Percentiles rank a stretch among this genome's conserved stretches.
phyloP scores from a whole-genome alignment of 164 flowering plant species.

The Taxillus chinensis region DNA sequence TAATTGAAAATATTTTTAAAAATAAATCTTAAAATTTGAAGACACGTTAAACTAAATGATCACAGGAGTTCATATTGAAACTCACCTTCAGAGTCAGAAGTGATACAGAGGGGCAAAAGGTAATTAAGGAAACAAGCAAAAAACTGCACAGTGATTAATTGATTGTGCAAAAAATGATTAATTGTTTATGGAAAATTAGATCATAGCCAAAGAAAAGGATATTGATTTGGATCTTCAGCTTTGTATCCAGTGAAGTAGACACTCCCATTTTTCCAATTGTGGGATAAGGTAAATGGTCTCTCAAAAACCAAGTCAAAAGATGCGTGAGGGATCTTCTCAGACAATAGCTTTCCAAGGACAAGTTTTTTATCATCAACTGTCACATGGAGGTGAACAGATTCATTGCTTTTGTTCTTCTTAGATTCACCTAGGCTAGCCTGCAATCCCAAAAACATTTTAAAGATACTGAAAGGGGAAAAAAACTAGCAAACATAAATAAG shows the following conservation, averaged over 20 bases:
- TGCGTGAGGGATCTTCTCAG: conserved; percentile 33
- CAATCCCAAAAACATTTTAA: neutral
- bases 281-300: conserved; percentile 37
- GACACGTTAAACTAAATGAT: too few species aligned
- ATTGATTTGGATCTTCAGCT: conserved; percentile 13
- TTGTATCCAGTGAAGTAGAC: conserved; percentile 38
- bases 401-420: conserved; percentile 29
- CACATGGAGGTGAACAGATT: conserved; percentile 22
- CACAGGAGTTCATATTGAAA: too few species aligned
- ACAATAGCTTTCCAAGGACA: conserved; percentile 39
- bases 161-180: too few species aligned
- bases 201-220: conserved; percentile 18
- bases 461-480: neutral
- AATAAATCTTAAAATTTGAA: too few species aligned
- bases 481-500: neutral
- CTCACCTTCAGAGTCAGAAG: too few species aligned
- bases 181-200: neutral
- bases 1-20: too few species aligned
- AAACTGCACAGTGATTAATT: too few species aligned
- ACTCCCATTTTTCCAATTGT: conserved; percentile 46
- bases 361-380: conserved; percentile 29
- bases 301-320: conserved; percentile 38
- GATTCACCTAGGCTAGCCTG: conserved; percentile 42
- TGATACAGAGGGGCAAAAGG: too few species aligned
- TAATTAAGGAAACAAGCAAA: too few species aligned